Conservation (phyloP, 352 stramenopile genomes). For the Globisporangium abappressorium region DNA sequence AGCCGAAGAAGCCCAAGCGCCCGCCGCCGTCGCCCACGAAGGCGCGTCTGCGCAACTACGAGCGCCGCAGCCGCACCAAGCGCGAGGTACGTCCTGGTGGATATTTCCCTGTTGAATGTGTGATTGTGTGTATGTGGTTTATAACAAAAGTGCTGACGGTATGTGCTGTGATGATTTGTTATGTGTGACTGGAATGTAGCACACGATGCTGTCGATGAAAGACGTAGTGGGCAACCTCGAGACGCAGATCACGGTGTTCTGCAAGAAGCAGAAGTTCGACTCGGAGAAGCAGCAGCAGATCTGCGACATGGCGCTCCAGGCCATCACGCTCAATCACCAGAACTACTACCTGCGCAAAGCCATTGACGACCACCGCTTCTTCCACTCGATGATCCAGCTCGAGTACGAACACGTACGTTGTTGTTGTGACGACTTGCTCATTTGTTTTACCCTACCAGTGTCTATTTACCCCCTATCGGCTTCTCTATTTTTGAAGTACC, state of each 20-base stretch:
- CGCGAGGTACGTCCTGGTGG: slow-evolving; percentile 27
- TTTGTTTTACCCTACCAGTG: neutral
- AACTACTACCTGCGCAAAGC: slow-evolving; percentile 48
- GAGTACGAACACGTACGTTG: slow-evolving; percentile 55
- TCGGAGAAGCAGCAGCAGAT: slow-evolving; percentile 26
- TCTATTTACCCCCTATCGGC: too few relatives aligned
- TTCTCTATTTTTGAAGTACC: neutral
- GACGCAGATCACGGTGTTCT: slow-evolving; percentile 30
- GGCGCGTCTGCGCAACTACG: slow-evolving; percentile 47
- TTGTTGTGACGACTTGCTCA: neutral
- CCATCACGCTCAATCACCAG: slow-evolving; percentile 41
- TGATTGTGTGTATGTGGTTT: slow-evolving; percentile 4
- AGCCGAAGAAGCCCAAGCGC: slow-evolving; percentile 32
- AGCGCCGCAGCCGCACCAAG: slow-evolving; percentile 52
- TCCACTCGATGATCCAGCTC: slow-evolving; percentile 59
- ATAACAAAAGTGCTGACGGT: slow-evolving; percentile 1
- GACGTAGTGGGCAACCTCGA: slow-evolving; percentile 38
- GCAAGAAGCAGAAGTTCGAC: slow-evolving; percentile 17
- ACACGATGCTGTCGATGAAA: slow-evolving; percentile 56
- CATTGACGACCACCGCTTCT: slow-evolving; percentile 53
- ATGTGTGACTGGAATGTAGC: slow-evolving; percentile 17
- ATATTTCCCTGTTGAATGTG: neutral
- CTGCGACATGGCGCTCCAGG: slow-evolving; percentile 37
- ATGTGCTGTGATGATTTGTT: slow-evolving; percentile 1
- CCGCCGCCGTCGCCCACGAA: slow-evolving; percentile 36